phyloP scores from a whole-genome alignment of 2,329 filamentous ascomycete genomes.

The Colletotrichum cereale region DNA sequence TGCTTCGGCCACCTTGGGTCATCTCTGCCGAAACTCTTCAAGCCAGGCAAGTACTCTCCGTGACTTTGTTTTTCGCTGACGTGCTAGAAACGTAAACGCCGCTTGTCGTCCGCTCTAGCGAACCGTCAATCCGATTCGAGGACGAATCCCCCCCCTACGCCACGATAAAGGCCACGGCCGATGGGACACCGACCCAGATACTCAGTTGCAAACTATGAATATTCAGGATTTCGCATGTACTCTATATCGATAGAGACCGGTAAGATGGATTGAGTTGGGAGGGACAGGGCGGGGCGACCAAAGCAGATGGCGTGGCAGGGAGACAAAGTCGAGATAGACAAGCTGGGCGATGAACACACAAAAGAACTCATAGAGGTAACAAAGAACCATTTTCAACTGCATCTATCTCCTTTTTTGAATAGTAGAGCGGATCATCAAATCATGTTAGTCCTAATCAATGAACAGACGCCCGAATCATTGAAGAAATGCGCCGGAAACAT shows the following conservation, averaged over 20 bases:
- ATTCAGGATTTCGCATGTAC: not conserved
- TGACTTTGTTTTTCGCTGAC: not conserved
- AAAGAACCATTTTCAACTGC: not conserved
- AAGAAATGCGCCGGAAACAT: constrained; percentile 8
- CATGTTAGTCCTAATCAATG: not conserved
- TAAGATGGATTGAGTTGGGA: not conserved
- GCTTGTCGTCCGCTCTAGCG: not conserved
- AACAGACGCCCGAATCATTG: constrained; percentile 17
- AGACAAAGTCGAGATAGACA: not conserved
- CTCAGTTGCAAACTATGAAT: not conserved
- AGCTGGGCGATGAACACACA: not conserved
- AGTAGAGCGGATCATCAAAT: not conserved
- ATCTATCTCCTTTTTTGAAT: not conserved
- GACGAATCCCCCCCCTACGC: not conserved
- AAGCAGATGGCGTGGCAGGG: not conserved
- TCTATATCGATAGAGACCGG: not conserved
- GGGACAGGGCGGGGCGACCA: not conserved
- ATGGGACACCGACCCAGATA: not conserved
- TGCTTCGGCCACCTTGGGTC: not conserved
- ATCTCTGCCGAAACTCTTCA: not conserved
- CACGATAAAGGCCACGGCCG: not conserved
- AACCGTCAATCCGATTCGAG: not conserved
- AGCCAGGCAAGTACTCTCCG: not conserved
- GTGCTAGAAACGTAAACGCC: not conserved
- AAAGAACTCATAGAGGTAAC: not conserved